Evolutionary conservation across 2,329 filamentous ascomycete genomes (phyloP).

Genomic region (Colletotrichum simmondsii): DNA sequence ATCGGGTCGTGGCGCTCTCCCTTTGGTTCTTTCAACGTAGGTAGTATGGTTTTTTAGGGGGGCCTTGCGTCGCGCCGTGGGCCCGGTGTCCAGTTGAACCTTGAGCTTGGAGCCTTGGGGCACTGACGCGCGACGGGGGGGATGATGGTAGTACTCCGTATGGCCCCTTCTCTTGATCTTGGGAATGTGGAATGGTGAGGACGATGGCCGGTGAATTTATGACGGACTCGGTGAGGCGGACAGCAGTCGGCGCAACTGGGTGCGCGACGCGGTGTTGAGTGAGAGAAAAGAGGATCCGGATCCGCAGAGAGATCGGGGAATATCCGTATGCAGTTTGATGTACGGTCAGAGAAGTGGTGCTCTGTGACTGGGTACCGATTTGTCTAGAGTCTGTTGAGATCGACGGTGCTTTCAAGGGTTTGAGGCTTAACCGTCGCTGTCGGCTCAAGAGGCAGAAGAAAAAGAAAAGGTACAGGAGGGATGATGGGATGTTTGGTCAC

Average conservation of each 20-base stretch:
- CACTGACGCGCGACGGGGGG: conserved; percentile 1
- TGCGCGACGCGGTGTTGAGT: neutral
- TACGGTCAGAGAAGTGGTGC: neutral
- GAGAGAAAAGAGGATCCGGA: conserved; percentile 21
- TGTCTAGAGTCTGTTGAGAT: conserved; percentile 18
- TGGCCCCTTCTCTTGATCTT: neutral
- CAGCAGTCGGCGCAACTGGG: neutral
- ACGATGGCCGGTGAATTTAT: conserved; percentile 1
- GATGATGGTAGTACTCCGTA: no score
- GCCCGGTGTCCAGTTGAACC: neutral
- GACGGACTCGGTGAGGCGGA: neutral
- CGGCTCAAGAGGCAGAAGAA: neutral
- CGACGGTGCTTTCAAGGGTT: conserved; percentile 7
- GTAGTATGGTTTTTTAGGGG: neutral
- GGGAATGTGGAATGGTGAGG: neutral
- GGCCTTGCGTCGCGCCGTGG: conserved; percentile 1
- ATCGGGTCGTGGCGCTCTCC: conserved; percentile 36
- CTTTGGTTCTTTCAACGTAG: conserved; percentile 6
- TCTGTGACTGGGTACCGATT: neutral
- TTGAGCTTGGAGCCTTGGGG: neutral
- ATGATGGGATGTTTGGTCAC: neutral
- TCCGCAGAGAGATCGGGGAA: conserved; percentile 17
- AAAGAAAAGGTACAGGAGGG: neutral
- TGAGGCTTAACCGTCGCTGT: neutral
- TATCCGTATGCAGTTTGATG: conserved; percentile 15